Evolutionary conservation across 305 asterid genomes (phyloP).

Genomic region (Solanum hybrid): DNA sequence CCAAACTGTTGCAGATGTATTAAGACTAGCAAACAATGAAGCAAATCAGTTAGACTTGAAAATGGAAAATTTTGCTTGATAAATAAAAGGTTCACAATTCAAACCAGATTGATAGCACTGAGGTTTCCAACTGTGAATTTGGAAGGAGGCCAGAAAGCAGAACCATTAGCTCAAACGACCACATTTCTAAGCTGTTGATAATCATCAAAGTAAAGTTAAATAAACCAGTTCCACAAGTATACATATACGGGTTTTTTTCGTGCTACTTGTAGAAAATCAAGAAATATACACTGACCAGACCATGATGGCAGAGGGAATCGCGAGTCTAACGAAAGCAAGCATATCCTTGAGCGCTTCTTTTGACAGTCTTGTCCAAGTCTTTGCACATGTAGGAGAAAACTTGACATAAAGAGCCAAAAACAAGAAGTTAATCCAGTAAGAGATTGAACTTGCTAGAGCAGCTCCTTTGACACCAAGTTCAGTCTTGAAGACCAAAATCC

Average conservation of each 20-base stretch:
- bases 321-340: slow-evolving; percentile 41
- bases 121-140: slow-evolving; percentile 66
- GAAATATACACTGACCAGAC: slow-evolving; percentile 38
- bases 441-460: slow-evolving; percentile 47
- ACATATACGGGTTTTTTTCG: too few relatives aligned
- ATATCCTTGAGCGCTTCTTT: slow-evolving; percentile 42
- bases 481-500: slow-evolving; percentile 56
- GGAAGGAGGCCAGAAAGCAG: slow-evolving; percentile 87
- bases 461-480: slow-evolving; percentile 67
- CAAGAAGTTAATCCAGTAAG: slow-evolving; percentile 52
- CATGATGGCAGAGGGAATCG: slow-evolving; percentile 73
- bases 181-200: slow-evolving; percentile 49
- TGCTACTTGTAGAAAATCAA: background rate
- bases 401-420: slow-evolving; percentile 39
- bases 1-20: slow-evolving; percentile 60
- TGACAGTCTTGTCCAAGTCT: slow-evolving; percentile 66
- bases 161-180: slow-evolving; percentile 88
- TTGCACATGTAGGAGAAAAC: slow-evolving; percentile 44
- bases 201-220: background rate
- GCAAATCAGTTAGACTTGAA: background rate
- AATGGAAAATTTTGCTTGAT: background rate
- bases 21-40: slow-evolving; percentile 38
- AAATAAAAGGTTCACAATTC: background rate
- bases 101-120: slow-evolving; percentile 72
- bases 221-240: background rate